Evolutionary conservation across 176 grass and related monocot species (phyloP).

Genomic region (Ampelocalamus luodianensis): DNA sequence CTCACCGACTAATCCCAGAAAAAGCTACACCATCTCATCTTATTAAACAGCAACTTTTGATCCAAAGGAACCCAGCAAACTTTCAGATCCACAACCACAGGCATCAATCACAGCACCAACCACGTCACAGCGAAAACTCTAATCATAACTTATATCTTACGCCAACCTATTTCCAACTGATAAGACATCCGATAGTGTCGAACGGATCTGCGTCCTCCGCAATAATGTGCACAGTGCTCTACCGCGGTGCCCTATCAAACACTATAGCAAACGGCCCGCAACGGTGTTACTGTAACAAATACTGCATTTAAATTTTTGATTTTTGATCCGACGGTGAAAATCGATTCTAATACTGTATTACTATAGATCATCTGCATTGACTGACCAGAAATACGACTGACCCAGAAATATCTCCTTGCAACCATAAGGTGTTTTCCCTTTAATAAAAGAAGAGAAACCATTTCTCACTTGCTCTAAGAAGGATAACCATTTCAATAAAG

Average conservation of each 20-base stretch:
- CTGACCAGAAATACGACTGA: too few relatives aligned
- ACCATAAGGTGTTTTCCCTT: not conserved
- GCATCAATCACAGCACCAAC: not conserved
- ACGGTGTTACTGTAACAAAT: too few relatives aligned
- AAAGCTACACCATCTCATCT: constrained; percentile 14
- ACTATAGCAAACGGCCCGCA: too few relatives aligned
- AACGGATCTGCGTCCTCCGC: too few relatives aligned
- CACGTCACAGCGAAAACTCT: not conserved
- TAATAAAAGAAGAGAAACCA: not conserved
- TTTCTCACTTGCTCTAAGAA: not conserved
- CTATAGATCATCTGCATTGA: too few relatives aligned
- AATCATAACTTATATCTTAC: not conserved
- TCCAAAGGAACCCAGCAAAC: not conserved
- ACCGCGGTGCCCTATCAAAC: too few relatives aligned
- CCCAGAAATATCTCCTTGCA: not conserved
- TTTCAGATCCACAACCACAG: not conserved
- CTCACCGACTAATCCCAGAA: not conserved
- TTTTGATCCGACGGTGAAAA: too few relatives aligned
- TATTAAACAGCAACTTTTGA: constrained; percentile 9
- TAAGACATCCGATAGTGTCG: not conserved
- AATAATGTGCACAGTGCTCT: too few relatives aligned
- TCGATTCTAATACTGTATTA: too few relatives aligned
- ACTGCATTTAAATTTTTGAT: too few relatives aligned
- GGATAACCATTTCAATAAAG: not conserved
- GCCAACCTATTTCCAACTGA: not conserved